Evolutionary conservation across 768 basidiomycete genomes (phyloP).

Genomic region (Mycena pura): DNA sequence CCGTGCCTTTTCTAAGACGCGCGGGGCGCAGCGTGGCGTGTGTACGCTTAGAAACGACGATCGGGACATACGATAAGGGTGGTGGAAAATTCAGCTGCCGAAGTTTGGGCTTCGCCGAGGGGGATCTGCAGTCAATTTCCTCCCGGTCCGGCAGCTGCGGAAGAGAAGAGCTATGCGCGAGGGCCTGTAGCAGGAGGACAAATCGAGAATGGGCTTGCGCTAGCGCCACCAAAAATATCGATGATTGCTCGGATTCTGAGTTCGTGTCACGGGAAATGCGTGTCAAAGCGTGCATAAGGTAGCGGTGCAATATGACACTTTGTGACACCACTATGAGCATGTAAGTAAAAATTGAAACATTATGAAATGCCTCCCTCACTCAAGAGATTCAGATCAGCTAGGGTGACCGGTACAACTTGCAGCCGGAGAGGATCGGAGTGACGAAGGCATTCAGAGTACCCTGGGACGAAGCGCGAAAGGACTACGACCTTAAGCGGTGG

Average conservation of each 20-base stretch:
- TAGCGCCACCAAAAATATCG: slow-evolving; percentile 53
- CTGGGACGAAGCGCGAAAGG: slow-evolving; percentile 61
- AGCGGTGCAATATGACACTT: slow-evolving; percentile 66
- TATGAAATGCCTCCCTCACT: slow-evolving; percentile 51
- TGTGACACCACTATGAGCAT: slow-evolving; percentile 65
- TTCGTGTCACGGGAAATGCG: slow-evolving; percentile 49
- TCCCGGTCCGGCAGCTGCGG: slow-evolving; percentile 56
- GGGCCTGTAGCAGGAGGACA: slow-evolving; percentile 74
- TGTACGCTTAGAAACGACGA: slow-evolving; percentile 12
- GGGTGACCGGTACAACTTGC: slow-evolving; percentile 56
- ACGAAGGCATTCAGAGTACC: slow-evolving; percentile 54
- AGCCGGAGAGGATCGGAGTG: slow-evolving; percentile 46
- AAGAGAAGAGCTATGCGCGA: slow-evolving; percentile 66
- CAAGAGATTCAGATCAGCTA: slow-evolving; percentile 69
- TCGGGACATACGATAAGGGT: slow-evolving; percentile 60
- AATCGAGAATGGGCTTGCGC: slow-evolving; percentile 75
- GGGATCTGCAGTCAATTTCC: slow-evolving; percentile 41
- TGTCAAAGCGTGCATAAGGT: slow-evolving; percentile 71
- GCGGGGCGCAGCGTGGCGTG: slow-evolving; percentile 11
- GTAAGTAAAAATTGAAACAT: slow-evolving; percentile 19
- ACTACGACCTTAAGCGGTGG: slow-evolving; percentile 44
- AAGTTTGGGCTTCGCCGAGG: slow-evolving; percentile 37
- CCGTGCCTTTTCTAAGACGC: slow-evolving; percentile 21
- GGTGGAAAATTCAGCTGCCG: slow-evolving; percentile 78
- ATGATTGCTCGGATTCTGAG: slow-evolving; percentile 39